A percentile compares a stretch with the other conserved stretches of the same genome.
Evolutionary conservation across 257 asterid genomes (phyloP).

Genomic region (Pogostemon cablin): DNA sequence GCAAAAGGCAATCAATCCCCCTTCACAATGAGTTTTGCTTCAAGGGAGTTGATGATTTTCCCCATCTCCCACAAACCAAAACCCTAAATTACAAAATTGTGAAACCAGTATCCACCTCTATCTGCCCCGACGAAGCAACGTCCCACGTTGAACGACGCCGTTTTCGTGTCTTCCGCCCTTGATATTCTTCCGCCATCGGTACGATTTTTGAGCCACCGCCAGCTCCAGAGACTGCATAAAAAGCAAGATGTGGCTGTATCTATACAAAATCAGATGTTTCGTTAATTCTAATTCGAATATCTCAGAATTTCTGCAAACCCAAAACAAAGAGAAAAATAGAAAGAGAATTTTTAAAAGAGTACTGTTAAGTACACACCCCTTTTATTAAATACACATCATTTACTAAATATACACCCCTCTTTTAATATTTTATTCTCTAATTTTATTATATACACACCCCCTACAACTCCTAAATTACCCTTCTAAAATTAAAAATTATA

Average conservation of each 20-base stretch:
- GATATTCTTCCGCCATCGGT: conserved; percentile 46
- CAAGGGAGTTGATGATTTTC: background rate
- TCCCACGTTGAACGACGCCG: conserved; percentile 75
- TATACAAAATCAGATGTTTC: background rate
- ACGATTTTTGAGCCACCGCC: conserved; percentile 30
- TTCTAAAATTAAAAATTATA: too few species aligned
- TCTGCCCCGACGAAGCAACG: conserved; percentile 49
- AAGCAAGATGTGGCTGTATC: background rate
- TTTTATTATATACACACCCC: too few species aligned
- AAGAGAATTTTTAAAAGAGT: too few species aligned
- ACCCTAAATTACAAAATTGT: conserved; percentile 27
- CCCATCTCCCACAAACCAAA: conserved; percentile 26
- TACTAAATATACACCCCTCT: too few species aligned
- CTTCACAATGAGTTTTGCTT: background rate
- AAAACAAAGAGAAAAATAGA: background rate
- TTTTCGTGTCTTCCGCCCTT: conserved; percentile 45
- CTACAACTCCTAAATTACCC: too few species aligned
- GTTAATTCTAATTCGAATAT: background rate
- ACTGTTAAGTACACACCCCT: too few species aligned
- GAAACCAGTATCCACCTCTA: conserved; percentile 44
- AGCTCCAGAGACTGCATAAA: conserved; percentile 13
- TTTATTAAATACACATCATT: too few species aligned
- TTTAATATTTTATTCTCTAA: too few species aligned
- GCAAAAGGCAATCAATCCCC: background rate
- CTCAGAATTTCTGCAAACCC: conserved; percentile 36